phyloP scores from a whole-genome alignment of 345 rosid genomes.

The Lepidium sativum region DNA sequence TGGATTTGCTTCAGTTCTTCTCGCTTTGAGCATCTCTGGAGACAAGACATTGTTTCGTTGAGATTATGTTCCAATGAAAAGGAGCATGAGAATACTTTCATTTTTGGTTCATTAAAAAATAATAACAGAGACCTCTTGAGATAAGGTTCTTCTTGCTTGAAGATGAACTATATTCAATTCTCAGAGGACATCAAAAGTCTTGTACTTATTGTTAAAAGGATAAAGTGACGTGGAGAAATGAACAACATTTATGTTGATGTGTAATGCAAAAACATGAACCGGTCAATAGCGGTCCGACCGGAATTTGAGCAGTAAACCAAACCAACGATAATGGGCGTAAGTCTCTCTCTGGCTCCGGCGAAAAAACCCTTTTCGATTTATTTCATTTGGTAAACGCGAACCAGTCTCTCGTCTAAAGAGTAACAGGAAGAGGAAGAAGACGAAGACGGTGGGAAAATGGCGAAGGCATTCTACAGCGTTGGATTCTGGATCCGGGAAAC shows the following conservation, averaged over 20 bases:
- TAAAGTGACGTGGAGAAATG: background rate
- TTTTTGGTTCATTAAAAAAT: background rate
- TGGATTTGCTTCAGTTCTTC: constrained; percentile 52
- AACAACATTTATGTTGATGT: background rate
- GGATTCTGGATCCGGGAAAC: constrained; percentile 98
- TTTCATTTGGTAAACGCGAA: constrained; percentile 8
- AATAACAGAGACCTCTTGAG: background rate
- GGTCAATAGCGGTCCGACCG: constrained; percentile 17
- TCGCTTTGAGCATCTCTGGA: constrained; percentile 43
- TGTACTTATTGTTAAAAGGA: background rate
- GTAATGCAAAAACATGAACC: background rate
- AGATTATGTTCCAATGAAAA: constrained; percentile 12
- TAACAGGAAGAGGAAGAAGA: background rate
- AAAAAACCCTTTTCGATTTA: background rate
- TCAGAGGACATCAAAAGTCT: background rate
- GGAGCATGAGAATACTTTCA: constrained; percentile 1
- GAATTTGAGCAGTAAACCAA: constrained; percentile 11
- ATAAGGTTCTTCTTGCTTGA: constrained; percentile 17
- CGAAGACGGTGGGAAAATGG: constrained; percentile 52
- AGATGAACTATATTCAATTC: background rate
- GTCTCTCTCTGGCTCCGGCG: constrained; percentile 17
- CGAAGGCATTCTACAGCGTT: constrained; percentile 65
- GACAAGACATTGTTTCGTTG: constrained; percentile 28
- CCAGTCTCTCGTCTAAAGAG: background rate
- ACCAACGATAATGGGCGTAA: background rate